These are phyloP conservation scores for Cyamopsis tetragonoloba DNA, from an alignment of 306 rosid species.

Conservation along the genomic window DNA sequence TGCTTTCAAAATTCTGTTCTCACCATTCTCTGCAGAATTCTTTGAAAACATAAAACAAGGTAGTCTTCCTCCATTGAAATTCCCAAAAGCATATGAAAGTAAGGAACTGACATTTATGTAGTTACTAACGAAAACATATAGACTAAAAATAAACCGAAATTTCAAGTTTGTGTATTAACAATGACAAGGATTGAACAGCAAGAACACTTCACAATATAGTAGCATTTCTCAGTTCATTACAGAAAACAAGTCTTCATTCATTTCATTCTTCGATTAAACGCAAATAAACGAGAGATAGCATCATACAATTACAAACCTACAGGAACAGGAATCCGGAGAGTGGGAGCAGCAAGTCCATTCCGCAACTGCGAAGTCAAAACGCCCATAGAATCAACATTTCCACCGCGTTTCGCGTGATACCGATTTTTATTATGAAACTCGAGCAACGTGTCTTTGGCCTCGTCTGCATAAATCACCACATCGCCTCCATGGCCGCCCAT, in stretches of 20 bases:
- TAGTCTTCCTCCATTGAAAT: too few relatives aligned
- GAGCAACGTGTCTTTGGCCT: constrained; percentile 56
- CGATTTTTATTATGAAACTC: constrained; percentile 57
- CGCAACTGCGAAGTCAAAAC: constrained; percentile 58
- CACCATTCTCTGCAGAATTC: neutral
- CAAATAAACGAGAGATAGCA: too few relatives aligned
- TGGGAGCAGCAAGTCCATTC: constrained; percentile 57
- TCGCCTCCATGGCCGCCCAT: constrained; percentile 87
- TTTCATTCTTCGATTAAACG: too few relatives aligned
- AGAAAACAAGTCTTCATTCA: neutral
- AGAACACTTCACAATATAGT: neutral
- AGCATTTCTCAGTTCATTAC: neutral
- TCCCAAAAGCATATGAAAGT: too few relatives aligned
- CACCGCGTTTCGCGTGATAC: constrained; percentile 72
- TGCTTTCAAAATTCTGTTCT: neutral
- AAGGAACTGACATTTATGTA: neutral
- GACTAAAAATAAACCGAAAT: neutral
- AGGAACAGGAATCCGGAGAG: constrained; percentile 90
- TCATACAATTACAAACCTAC: constrained; percentile 90
- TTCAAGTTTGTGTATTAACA: neutral
- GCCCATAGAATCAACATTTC: constrained; percentile 87
- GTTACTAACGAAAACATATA: neutral
- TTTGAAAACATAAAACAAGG: neutral
- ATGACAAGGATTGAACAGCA: neutral
- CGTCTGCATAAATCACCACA: constrained; percentile 83